Percentiles rank a stretch among this genome's conserved stretches.
Conservation (phyloP, 768 basidiomycete genomes). For the Mycena metata region DNA sequence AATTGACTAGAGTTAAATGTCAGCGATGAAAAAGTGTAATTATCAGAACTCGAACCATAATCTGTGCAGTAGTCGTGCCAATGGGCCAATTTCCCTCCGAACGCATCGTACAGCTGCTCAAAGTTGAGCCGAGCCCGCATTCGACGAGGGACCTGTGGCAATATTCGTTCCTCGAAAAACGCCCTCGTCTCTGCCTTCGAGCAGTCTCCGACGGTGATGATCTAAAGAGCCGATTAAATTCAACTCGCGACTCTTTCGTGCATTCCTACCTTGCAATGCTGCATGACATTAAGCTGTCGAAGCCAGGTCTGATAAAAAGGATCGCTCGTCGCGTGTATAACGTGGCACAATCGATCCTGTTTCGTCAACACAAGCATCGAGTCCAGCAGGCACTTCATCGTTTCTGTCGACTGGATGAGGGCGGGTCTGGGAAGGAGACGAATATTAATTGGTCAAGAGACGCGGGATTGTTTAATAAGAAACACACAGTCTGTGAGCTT, state of each 20-base stretch:
- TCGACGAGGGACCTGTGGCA: slow-evolving; percentile 79
- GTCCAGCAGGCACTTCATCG: slow-evolving; percentile 89
- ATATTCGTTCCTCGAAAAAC: slow-evolving; percentile 74
- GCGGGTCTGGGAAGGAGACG: slow-evolving; percentile 63
- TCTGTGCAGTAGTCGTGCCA: slow-evolving; percentile 86
- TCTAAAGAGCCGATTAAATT: slow-evolving; percentile 50
- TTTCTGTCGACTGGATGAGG: slow-evolving; percentile 80
- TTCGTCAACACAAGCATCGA: slow-evolving; percentile 90
- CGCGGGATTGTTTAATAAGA: background rate
- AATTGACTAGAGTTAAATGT: slow-evolving; percentile 67
- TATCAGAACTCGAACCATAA: slow-evolving; percentile 62
- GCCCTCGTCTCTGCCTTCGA: slow-evolving; percentile 76
- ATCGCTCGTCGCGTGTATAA: slow-evolving; percentile 86
- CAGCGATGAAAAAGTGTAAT: slow-evolving; percentile 1
- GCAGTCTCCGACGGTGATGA: slow-evolving; percentile 86
- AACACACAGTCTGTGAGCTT: slow-evolving; percentile 84
- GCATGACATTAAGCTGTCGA: slow-evolving; percentile 82
- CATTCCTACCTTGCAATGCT: slow-evolving; percentile 81
- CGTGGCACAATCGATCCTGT: slow-evolving; percentile 87
- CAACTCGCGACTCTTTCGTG: background rate
- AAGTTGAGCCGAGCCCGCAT: slow-evolving; percentile 71
- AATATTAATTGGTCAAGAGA: slow-evolving; percentile 11
- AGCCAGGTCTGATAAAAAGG: slow-evolving; percentile 91
- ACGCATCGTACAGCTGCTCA: slow-evolving; percentile 80
- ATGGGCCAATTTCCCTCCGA: slow-evolving; percentile 88